A percentile compares a stretch with the other conserved stretches of the same genome.
Evolutionary conservation across 1,139 yeast species (phyloP).

Genomic region (Blastobotrys arbuscula): DNA sequence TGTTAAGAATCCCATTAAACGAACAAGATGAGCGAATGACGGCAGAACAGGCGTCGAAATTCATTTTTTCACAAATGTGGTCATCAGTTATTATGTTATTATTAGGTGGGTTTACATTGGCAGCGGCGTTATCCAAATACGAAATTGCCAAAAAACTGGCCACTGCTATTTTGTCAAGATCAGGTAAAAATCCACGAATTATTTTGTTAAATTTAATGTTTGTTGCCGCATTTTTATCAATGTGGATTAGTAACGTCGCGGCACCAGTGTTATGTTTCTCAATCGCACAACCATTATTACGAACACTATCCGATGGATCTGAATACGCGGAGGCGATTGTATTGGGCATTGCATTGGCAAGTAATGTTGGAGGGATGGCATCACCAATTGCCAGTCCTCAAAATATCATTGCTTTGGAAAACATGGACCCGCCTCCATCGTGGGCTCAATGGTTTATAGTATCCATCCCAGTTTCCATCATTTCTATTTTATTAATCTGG

Average conservation of each 20-base stretch:
- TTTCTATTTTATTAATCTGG: constrained; percentile 67
- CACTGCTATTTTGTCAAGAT: constrained; percentile 69
- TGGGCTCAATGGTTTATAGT: constrained; percentile 95
- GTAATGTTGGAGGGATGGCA: constrained; percentile 93
- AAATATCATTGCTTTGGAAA: constrained; percentile 79
- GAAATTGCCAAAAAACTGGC: constrained; percentile 82
- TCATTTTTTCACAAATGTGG: constrained; percentile 86
- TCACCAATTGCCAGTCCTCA: constrained; percentile 97
- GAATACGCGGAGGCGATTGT: constrained; percentile 78
- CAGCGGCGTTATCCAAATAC: constrained; percentile 89
- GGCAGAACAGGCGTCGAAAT: constrained; percentile 67
- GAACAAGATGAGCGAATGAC: constrained; percentile 47
- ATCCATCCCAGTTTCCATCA: constrained; percentile 68
- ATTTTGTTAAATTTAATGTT: constrained; percentile 76
- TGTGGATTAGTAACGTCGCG: constrained; percentile 97
- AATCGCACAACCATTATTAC: constrained; percentile 78
- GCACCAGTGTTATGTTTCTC: constrained; percentile 91
- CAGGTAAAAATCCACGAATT: constrained; percentile 79
- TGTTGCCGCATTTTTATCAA: constrained; percentile 77
- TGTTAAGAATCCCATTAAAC: constrained; percentile 61
- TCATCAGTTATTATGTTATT: constrained; percentile 83
- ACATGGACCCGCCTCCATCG: constrained; percentile 85
- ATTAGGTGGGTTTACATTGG: constrained; percentile 88
- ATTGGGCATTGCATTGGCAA: constrained; percentile 84
- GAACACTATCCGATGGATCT: constrained; percentile 74